Evolutionary conservation across 2,329 filamentous ascomycete genomes (phyloP).

Genomic region (Monilinia laxa): DNA sequence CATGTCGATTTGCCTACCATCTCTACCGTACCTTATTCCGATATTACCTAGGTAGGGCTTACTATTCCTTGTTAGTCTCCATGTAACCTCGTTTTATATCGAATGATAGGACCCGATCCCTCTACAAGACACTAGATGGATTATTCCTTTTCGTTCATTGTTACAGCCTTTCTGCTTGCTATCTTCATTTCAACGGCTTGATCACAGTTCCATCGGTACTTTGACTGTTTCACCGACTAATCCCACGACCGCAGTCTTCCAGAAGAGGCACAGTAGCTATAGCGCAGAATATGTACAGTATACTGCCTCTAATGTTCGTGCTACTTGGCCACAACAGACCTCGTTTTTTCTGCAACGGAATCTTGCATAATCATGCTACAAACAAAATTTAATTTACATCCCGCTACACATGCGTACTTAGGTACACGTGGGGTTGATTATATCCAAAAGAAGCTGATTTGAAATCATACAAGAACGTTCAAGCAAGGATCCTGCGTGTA

Average conservation of each 20-base stretch:
- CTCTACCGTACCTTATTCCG: slow-evolving; percentile 17
- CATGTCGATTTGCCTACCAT: background rate
- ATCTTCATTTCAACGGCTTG: slow-evolving; percentile 22
- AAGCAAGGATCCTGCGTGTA: slow-evolving; percentile 15
- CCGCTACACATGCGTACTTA: slow-evolving; percentile 18
- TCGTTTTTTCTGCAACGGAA: slow-evolving; percentile 22
- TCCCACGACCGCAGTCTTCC: slow-evolving; percentile 9
- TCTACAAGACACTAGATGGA: slow-evolving; percentile 14
- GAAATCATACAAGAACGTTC: slow-evolving; percentile 18
- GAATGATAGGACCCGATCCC: slow-evolving; percentile 2
- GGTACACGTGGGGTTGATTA: slow-evolving; percentile 19
- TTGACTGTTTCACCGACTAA: slow-evolving; percentile 11
- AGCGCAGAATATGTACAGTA: slow-evolving; percentile 9
- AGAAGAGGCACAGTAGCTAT: background rate
- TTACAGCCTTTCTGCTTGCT: slow-evolving; percentile 1
- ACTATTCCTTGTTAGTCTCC: background rate
- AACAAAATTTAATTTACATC: slow-evolving; percentile 20
- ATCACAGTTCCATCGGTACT: slow-evolving; percentile 18
- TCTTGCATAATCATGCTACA: slow-evolving; percentile 22
- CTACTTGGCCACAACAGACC: slow-evolving; percentile 10
- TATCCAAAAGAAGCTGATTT: slow-evolving; percentile 15
- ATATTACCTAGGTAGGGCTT: slow-evolving; percentile 9
- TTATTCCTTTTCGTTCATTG: slow-evolving; percentile 18
- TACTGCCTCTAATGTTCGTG: slow-evolving; percentile 9
- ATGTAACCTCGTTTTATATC: slow-evolving; percentile 15